phyloP scores from a whole-genome alignment of 2,329 filamentous ascomycete species.

The Pseudocercospora vitis region DNA sequence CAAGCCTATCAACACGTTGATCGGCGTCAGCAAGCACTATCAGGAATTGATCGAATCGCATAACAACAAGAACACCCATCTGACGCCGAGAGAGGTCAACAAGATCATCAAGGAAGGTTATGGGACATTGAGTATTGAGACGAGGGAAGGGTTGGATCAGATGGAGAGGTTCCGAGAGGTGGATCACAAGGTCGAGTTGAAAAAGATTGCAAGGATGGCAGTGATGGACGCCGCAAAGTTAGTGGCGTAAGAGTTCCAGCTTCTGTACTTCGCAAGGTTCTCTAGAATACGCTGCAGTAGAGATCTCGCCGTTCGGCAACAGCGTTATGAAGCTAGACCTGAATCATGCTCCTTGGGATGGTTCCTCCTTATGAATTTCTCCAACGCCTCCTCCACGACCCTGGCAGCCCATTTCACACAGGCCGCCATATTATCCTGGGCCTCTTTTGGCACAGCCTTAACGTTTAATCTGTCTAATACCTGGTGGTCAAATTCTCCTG shows the following conservation, averaged over 20 bases:
- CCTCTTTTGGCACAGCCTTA: slow-evolving; percentile 32
- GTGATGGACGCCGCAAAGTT: slow-evolving; percentile 62
- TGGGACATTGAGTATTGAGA: slow-evolving; percentile 88
- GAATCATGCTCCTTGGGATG: neutral
- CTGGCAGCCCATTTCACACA: slow-evolving; percentile 43
- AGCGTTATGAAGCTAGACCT: too few species aligned
- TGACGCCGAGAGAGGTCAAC: slow-evolving; percentile 81
- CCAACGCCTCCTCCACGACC: slow-evolving; percentile 29
- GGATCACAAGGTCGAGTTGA: slow-evolving; percentile 78
- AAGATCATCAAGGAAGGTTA: slow-evolving; percentile 96
- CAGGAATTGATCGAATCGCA: slow-evolving; percentile 71
- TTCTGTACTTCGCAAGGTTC: too few species aligned
- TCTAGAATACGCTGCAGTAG: too few species aligned
- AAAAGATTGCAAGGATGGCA: slow-evolving; percentile 78
- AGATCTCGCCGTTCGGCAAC: too few species aligned
- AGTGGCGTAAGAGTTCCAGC: slow-evolving; percentile 19
- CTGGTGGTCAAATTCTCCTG: slow-evolving; percentile 50
- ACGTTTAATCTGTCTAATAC: slow-evolving; percentile 38
- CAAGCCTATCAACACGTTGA: slow-evolving; percentile 78
- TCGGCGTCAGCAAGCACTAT: slow-evolving; percentile 83
- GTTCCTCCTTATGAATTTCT: slow-evolving; percentile 12
- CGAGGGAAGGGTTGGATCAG: slow-evolving; percentile 74
- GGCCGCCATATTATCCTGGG: slow-evolving; percentile 37
- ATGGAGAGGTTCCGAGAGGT: slow-evolving; percentile 57
- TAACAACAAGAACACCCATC: slow-evolving; percentile 55